phyloP scores from a whole-genome alignment of 1,284 basidiomycete genomes.

The Rhodofomes roseus region DNA sequence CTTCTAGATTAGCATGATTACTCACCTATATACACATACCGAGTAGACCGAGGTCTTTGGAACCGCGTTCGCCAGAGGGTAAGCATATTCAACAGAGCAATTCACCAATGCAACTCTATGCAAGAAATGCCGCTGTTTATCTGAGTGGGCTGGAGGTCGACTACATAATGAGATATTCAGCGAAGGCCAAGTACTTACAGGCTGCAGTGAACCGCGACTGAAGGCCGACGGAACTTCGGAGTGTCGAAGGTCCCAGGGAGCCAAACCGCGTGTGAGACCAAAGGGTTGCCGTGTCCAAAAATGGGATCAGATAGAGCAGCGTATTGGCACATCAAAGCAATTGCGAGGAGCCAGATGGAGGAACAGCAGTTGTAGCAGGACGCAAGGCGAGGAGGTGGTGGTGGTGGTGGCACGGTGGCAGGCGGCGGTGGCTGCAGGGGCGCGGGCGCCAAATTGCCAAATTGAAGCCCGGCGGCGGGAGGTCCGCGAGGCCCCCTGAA shows the following conservation, averaged over 20 bases:
- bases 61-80: background rate
- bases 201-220: background rate
- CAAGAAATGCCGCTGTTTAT: background rate
- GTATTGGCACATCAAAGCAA: background rate
- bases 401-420: background rate
- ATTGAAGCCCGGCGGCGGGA: background rate
- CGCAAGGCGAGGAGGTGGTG: background rate
- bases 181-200: background rate
- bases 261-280: background rate
- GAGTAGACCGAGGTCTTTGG: no score
- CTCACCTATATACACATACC: no score
- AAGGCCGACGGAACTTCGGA: background rate
- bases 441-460: background rate
- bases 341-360: background rate
- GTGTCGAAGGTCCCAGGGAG: constrained; percentile 1
- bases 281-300: background rate
- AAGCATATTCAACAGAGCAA: background rate
- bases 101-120: background rate
- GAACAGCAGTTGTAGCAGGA: background rate
- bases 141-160: background rate
- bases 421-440: background rate
- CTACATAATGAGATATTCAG: background rate
- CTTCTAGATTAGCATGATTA: no score
- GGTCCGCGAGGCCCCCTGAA: constrained; percentile 20
- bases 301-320: background rate